Evolutionary conservation across 2,329 filamentous ascomycete species (phyloP).

Genomic region (Hypoxylon sp.): DNA sequence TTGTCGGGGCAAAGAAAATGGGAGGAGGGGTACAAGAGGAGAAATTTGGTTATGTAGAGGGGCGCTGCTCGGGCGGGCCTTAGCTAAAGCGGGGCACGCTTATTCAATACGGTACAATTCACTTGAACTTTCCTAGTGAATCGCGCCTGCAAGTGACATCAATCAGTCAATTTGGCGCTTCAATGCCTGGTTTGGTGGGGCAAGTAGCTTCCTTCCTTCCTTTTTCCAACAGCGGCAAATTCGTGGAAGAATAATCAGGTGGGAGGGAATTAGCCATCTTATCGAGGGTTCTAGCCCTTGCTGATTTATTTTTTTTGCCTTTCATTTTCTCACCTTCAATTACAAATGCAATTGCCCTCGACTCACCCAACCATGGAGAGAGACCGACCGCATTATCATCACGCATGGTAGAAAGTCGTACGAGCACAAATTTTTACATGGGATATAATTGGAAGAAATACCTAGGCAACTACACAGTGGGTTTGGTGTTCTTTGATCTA

Average conservation of each 20-base stretch:
- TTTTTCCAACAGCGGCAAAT: slow-evolving; percentile 22
- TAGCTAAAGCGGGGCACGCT: slow-evolving; percentile 20
- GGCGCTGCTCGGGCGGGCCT: slow-evolving; percentile 6
- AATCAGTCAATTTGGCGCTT: slow-evolving; percentile 27
- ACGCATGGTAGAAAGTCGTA: background rate
- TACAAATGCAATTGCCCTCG: slow-evolving; percentile 6
- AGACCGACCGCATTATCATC: too few relatives aligned
- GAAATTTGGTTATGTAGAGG: slow-evolving; percentile 22
- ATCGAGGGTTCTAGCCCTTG: slow-evolving; percentile 34
- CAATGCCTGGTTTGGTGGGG: slow-evolving; percentile 18
- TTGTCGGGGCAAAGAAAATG: slow-evolving; percentile 36
- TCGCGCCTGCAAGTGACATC: slow-evolving; percentile 26
- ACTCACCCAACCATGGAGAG: too few relatives aligned
- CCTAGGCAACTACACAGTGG: background rate
- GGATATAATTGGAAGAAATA: too few relatives aligned
- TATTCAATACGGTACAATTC: slow-evolving; percentile 1
- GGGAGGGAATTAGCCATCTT: slow-evolving; percentile 9
- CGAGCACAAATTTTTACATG: background rate
- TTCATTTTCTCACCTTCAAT: slow-evolving; percentile 1
- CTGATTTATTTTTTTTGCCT: background rate
- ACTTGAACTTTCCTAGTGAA: background rate
- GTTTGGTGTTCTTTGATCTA: background rate
- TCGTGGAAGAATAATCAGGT: slow-evolving; percentile 19
- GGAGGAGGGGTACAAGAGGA: slow-evolving; percentile 37
- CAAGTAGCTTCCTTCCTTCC: slow-evolving; percentile 7